These are phyloP conservation scores for Vitis hybrid DNA, from an alignment of 177 flowering plant genomes.

Conservation along the genomic window DNA sequence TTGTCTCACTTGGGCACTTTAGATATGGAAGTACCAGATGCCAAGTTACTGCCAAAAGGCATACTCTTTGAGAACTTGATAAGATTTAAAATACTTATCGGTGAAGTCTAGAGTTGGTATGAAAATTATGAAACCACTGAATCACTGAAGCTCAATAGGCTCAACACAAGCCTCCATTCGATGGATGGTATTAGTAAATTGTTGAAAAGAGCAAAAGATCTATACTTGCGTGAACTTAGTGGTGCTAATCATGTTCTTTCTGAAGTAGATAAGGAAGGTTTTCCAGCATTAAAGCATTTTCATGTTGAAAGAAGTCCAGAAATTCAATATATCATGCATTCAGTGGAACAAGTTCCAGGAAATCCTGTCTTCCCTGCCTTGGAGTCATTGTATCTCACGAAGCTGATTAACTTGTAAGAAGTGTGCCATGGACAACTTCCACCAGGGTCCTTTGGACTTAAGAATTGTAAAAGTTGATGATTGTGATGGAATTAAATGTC, in stretches of 20 bases:
- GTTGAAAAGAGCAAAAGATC: constrained; percentile 10
- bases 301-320: background rate
- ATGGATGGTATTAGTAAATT: background rate
- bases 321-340: background rate
- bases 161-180: background rate
- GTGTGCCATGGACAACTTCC: background rate
- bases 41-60: background rate
- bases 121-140: background rate
- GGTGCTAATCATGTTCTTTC: constrained; percentile 2
- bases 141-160: constrained; percentile 9
- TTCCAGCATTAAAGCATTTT: constrained; percentile 13
- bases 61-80: constrained; percentile 4
- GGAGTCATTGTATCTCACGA: constrained; percentile 7
- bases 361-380: background rate
- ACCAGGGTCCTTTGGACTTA: too few relatives aligned
- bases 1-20: background rate
- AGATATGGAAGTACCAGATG: constrained; percentile 1
- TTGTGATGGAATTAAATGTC: too few relatives aligned
- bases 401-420: constrained; percentile 5
- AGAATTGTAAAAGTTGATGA: too few relatives aligned
- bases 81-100: constrained; percentile 11
- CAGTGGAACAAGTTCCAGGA: background rate
- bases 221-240: background rate
- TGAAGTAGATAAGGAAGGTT: constrained; percentile 10
- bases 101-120: constrained; percentile 14